These are phyloP conservation scores for Vanrija sp. DNA, from an alignment of 1,284 basidiomycete genomes.

Conservation along the genomic window DNA sequence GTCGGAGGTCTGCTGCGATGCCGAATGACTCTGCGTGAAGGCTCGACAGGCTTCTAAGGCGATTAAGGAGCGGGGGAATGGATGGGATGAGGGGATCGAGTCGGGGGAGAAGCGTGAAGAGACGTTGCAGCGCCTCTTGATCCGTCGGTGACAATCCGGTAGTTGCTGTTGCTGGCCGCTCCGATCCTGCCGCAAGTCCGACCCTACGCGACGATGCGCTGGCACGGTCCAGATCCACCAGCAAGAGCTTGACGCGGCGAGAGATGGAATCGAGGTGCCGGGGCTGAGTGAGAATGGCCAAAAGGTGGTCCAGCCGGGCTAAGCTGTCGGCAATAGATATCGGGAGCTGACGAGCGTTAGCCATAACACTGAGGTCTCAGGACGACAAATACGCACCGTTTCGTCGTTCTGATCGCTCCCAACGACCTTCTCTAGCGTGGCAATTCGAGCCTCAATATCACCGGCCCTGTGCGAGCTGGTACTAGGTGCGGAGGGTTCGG, in stretches of 20 bases:
- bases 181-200: background rate
- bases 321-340: conserved; percentile 60
- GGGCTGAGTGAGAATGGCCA: conserved; percentile 86
- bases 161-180: conserved; percentile 20
- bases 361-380: conserved; percentile 1
- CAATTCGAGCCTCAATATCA: conserved; percentile 62
- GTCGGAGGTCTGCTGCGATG: conserved; percentile 59
- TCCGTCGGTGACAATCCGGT: conserved; percentile 52
- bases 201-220: conserved; percentile 54
- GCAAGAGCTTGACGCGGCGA: conserved; percentile 82
- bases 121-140: conserved; percentile 55
- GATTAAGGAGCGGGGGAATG: conserved; percentile 82
- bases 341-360: background rate
- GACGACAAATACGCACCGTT: background rate
- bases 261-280: conserved; percentile 96
- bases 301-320: conserved; percentile 66
- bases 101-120: conserved; percentile 71
- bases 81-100: conserved; percentile 83
- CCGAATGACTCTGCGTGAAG: conserved; percentile 77
- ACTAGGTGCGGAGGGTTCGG: background rate
- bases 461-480: background rate
- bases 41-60: conserved; percentile 74
- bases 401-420: conserved; percentile 49
- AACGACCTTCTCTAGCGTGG: conserved; percentile 70
- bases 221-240: conserved; percentile 86